phyloP scores from a whole-genome alignment of 805 yeast genomes.

The Metschnikowia bowlesiae region DNA sequence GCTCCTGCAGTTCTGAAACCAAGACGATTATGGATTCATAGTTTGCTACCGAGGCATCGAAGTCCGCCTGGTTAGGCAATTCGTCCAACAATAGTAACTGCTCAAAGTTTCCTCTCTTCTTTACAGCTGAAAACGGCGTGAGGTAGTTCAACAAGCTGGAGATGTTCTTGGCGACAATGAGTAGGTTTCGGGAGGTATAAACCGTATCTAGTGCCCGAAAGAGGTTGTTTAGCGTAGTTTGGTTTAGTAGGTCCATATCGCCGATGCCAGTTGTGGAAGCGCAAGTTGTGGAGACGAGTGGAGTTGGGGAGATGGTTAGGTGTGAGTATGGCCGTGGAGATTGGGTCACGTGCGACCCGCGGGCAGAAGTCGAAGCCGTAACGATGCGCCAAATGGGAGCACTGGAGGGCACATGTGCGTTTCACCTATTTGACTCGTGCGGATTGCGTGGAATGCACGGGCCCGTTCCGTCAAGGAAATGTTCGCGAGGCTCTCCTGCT shows the following conservation, averaged over 20 bases:
- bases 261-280: not conserved
- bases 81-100: conserved; percentile 13
- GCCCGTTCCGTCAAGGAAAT: too few relatives aligned
- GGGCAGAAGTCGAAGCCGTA: not conserved
- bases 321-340: not conserved
- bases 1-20: conserved; percentile 4
- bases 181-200: conserved; percentile 21
- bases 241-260: conserved; percentile 15
- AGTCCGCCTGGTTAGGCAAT: conserved; percentile 1
- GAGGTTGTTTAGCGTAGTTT: conserved; percentile 19
- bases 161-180: conserved; percentile 42
- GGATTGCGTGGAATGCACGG: too few relatives aligned
- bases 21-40: conserved; percentile 8
- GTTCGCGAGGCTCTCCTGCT: too few relatives aligned
- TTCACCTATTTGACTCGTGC: not conserved
- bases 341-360: not conserved
- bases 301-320: not conserved
- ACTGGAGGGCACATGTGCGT: not conserved
- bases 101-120: conserved; percentile 44
- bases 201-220: conserved; percentile 20
- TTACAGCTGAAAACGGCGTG: conserved; percentile 52
- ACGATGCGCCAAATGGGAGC: not conserved
- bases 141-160: conserved; percentile 49
- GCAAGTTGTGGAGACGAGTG: not conserved
- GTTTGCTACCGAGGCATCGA: not conserved